These are phyloP conservation scores for Rhodotorula mucilaginosa DNA, from an alignment of 1,284 basidiomycete genomes.

Conservation along the genomic window DNA sequence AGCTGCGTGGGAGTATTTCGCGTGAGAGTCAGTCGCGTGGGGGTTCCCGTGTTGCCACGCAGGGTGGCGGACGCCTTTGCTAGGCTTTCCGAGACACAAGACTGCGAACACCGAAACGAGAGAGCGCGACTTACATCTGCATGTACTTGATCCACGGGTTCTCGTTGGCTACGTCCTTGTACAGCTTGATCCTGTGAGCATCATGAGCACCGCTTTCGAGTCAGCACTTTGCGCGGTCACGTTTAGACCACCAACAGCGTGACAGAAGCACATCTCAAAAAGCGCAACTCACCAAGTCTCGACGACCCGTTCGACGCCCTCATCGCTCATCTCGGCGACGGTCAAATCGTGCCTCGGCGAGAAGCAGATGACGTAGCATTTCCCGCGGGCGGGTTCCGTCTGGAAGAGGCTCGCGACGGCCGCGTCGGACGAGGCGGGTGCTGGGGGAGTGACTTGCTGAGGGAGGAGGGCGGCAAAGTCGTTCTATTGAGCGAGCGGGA, in stretches of 20 bases:
- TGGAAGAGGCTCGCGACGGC: conserved; percentile 55
- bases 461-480: conserved; percentile 44
- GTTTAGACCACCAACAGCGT: not conserved
- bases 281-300: conserved; percentile 64
- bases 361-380: conserved; percentile 87
- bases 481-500: conserved; percentile 30
- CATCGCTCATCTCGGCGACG: conserved; percentile 65
- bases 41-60: no score
- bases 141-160: conserved; percentile 67
- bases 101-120: not conserved
- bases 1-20: conserved; percentile 36
- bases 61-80: no score
- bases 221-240: not conserved
- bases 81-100: no score
- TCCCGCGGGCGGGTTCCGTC: conserved; percentile 71
- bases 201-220: not conserved
- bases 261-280: not conserved
- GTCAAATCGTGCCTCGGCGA: conserved; percentile 89
- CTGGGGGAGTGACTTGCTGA: conserved; percentile 10
- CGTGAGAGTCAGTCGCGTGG: not conserved
- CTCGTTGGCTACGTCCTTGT: conserved; percentile 51
- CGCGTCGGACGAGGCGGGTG: conserved; percentile 6
- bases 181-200: conserved; percentile 51
- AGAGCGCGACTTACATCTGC: conserved; percentile 65
- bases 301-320: conserved; percentile 69